Percentiles rank a stretch among this genome's conserved stretches.
Evolutionary conservation across 768 basidiomycete species (phyloP).

Genomic region (Holtermanniella nyarrowii): DNA sequence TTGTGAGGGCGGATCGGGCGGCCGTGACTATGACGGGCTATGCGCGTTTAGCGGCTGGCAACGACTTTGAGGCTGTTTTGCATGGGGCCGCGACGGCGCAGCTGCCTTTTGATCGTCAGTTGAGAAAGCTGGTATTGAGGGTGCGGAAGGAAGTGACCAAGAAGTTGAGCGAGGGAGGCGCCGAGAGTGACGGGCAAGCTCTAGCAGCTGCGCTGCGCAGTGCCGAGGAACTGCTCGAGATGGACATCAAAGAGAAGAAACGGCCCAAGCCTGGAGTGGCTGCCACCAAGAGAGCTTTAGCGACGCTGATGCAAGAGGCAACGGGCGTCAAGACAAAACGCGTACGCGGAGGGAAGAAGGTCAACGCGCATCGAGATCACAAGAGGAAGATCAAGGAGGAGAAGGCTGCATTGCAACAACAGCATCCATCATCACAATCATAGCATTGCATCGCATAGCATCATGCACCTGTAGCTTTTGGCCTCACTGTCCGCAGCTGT

Average conservation of each 20-base stretch:
- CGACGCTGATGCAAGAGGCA: not conserved
- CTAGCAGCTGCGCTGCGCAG: not conserved
- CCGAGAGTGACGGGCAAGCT: not conserved
- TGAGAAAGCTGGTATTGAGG: not conserved
- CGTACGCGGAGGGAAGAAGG: not conserved
- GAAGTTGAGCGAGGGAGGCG: too few relatives aligned
- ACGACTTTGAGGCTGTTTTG: not conserved
- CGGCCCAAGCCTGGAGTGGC: not conserved
- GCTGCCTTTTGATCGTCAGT: not conserved
- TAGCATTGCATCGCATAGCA: not conserved
- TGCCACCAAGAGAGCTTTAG: not conserved
- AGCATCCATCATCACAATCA: not conserved
- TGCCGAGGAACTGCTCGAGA: not conserved
- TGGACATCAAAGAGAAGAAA: not conserved
- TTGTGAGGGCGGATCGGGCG: not conserved
- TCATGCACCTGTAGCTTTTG: not conserved
- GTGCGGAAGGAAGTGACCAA: not conserved
- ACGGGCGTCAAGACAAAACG: not conserved
- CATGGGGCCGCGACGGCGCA: not conserved
- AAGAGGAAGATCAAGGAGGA: not conserved
- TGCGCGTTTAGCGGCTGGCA: too few relatives aligned
- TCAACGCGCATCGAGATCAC: not conserved
- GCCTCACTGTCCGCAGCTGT: conserved; percentile 13
- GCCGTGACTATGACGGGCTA: not conserved
- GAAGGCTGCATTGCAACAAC: not conserved